Base-by-base conservation (phyloP, 75 land plant species). In the Isoetes taiwanensis region DNA sequence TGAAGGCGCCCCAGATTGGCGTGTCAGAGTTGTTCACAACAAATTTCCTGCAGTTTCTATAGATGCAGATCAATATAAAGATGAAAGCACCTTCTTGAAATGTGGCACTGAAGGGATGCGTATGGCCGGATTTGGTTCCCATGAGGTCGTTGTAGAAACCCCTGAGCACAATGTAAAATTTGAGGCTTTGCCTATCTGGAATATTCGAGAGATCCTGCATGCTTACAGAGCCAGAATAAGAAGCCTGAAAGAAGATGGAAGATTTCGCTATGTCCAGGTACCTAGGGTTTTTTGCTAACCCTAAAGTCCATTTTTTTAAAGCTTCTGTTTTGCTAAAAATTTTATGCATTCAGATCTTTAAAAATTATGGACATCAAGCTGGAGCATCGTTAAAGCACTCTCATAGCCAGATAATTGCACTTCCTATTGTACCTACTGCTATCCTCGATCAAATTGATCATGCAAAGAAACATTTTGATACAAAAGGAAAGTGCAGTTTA, bases 331-430 rank as follows among this genome's bases (percentile, higher is more conserved):
- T 43, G 17, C 14, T 5, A 6, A 19, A 43, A 6, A 17, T 19
- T 43, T 19, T 43, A 24, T 5, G 23, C 17, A 43, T 5, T 38
- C 54, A 90, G 97, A 75, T 87, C 5, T 93, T 93, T 39, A 93
- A 93, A 62, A 93, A 93, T 61, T 75, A 84, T 56, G 98, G 98
- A 27, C 84, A 79, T 23, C 75, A 84, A 61, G 98, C 95, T 46
- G 98, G 98, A 29, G 98, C 98, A 56, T 93, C 98, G 1, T 65
- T 93, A 90, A 72, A 72, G 29, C 98, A 93, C 64, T 84, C 95
- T 16, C 98, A 93, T 65, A 84, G 96, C 60, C 98, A 93, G 68
- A 73, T 93, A 8, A 69, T 93, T 56, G 81, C 74, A 31, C 75
- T 88, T 29, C 98, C 98, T 16, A 30, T 93, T 24, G 41, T 88